Conservation (phyloP, 176 grass and related monocot species). For the Carex myosuroides region DNA sequence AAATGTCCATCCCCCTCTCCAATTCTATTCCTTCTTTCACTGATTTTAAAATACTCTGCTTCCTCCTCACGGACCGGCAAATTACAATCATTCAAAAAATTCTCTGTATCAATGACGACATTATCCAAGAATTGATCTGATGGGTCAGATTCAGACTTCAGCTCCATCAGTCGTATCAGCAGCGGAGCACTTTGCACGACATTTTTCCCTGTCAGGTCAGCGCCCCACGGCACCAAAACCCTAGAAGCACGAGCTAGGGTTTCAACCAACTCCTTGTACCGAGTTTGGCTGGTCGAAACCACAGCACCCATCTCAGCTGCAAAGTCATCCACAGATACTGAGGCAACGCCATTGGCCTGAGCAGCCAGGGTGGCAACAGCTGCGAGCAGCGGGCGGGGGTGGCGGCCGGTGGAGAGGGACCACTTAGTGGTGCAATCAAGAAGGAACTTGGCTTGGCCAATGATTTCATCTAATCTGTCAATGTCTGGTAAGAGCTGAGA, state of each 20-base stretch:
- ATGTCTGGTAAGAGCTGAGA: conserved; percentile 20
- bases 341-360: conserved; percentile 31
- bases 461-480: conserved; percentile 30
- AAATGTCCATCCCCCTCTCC: conserved; percentile 13
- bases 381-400: conserved; percentile 48
- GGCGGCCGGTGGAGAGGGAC: conserved; percentile 63
- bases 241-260: conserved; percentile 38
- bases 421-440: conserved; percentile 59
- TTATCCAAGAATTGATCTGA: conserved; percentile 28
- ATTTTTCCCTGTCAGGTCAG: conserved; percentile 53
- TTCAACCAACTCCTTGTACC: conserved; percentile 49
- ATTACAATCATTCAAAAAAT: conserved; percentile 23
- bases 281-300: conserved; percentile 29
- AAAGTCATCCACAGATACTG: conserved; percentile 38
- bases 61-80: conserved; percentile 13
- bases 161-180: conserved; percentile 59
- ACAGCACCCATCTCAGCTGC: conserved; percentile 39
- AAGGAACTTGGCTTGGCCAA: conserved; percentile 54
- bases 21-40: not conserved
- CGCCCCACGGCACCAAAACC: conserved; percentile 54
- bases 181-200: conserved; percentile 41
- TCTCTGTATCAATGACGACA: conserved; percentile 24
- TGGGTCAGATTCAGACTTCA: conserved; percentile 30
- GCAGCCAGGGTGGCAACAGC: conserved; percentile 37
- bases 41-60: conserved; percentile 42